phyloP scores from a whole-genome alignment of 1,284 basidiomycete genomes.

The Ustilago curta region DNA sequence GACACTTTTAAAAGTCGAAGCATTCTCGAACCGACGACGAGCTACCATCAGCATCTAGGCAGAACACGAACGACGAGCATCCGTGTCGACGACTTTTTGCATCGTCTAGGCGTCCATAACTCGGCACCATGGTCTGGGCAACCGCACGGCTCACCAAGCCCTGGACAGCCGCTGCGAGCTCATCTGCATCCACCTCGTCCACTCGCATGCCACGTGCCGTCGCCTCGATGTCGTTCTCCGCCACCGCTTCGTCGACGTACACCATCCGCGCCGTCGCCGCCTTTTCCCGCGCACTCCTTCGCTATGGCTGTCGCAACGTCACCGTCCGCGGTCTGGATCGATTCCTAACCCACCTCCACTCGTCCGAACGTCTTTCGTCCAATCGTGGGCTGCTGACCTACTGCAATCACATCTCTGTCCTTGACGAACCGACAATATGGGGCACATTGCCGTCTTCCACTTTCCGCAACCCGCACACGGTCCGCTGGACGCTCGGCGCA shows the following conservation, averaged over 20 bases:
- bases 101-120: background rate
- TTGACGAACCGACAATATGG: constrained; percentile 66
- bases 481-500: constrained; percentile 87
- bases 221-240: constrained; percentile 22
- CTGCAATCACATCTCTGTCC: constrained; percentile 66
- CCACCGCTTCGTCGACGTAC: constrained; percentile 27
- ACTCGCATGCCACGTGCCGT: constrained; percentile 7
- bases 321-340: constrained; percentile 56
- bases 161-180: constrained; percentile 23
- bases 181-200: background rate
- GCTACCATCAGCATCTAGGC: too few species aligned
- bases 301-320: constrained; percentile 55
- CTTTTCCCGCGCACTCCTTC: constrained; percentile 50
- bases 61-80: background rate
- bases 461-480: constrained; percentile 70
- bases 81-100: background rate
- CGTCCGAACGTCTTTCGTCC: constrained; percentile 32
- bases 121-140: constrained; percentile 18
- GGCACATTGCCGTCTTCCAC: constrained; percentile 48
- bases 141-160: constrained; percentile 29
- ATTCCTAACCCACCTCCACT: constrained; percentile 52
- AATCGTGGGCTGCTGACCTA: constrained; percentile 62
- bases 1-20: too few species aligned
- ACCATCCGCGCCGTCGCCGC: constrained; percentile 52
- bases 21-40: too few species aligned